Base-by-base conservation (phyloP, 441 rosid genomes). In the Arabidopsis lyrata region DNA sequence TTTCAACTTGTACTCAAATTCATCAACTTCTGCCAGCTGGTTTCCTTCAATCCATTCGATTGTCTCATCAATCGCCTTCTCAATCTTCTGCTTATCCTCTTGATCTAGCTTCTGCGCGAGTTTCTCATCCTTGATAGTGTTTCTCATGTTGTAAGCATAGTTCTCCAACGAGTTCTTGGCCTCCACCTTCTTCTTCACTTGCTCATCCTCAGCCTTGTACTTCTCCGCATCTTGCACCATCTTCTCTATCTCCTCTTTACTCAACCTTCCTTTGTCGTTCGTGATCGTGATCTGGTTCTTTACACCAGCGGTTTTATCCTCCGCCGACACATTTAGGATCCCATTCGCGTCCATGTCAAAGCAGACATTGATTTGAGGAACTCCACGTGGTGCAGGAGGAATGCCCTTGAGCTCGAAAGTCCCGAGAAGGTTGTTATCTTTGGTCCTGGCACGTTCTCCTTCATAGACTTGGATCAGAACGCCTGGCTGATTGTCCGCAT, bases 191-290 rank as follows among this genome's bases (percentile, higher is more conserved):
- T 78, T 86, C 82, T 80, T 83, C 68, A 80, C 84, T 63, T 82
- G 78, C 57, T 86, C 86, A 50, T 83, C 88, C 58, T 85, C 86
- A 0, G 85, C 78, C 68, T 81, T 83, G 22, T 83, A 83, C 83
- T 78, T 82, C 80, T 86, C 89, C 18, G 89, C 89, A 6, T 86
- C 89, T 50, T 83, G 81, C 3, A 86, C 89, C 89, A 86, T 83
- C 76, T 80, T 86, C 78, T 85, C 86, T 0, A 81, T 81, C 59
- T 85, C 86, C 35, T 83, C 87, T 61, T 86, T 86, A 54, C 84
- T 80, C 47, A 86, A 79, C 76, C 89, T 78, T 22, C 87, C 87
- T 68, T 86, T 86, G 27, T 83, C 86, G 38, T 83, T 86, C 8
- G 89, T 83, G 66, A 86, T 83, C 8, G 86, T 83, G 24, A 86